These are phyloP conservation scores for Yamadazyma olivae DNA, from an alignment of 805 yeast genomes.

Conservation along the genomic window DNA sequence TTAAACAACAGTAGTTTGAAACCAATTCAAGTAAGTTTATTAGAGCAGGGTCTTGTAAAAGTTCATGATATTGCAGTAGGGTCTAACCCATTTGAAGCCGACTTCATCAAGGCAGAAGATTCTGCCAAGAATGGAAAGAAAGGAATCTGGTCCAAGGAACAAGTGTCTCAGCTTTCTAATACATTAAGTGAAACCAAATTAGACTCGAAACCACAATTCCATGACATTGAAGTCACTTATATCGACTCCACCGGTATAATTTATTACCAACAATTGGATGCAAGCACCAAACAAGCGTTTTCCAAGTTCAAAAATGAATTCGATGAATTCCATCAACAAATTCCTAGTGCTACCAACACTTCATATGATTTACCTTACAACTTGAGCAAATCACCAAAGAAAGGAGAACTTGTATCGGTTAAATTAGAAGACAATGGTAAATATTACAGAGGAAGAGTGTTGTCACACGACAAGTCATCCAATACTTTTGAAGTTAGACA, in stretches of 20 bases:
- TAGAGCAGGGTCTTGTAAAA: conserved; percentile 61
- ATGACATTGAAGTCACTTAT: conserved; percentile 54
- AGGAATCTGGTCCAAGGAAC: conserved; percentile 72
- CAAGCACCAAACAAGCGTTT: conserved; percentile 34
- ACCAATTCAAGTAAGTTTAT: conserved; percentile 58
- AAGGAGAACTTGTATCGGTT: conserved; percentile 57
- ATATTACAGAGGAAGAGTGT: conserved; percentile 57
- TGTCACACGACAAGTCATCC: conserved; percentile 42
- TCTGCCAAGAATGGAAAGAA: conserved; percentile 50
- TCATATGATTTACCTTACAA: conserved; percentile 39
- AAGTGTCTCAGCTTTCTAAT: conserved; percentile 13
- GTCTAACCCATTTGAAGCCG: conserved; percentile 52
- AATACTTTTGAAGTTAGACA: conserved; percentile 50
- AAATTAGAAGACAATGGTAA: conserved; percentile 50
- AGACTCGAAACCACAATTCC: conserved; percentile 40
- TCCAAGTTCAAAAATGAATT: conserved; percentile 45
- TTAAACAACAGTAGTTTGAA: conserved; percentile 41
- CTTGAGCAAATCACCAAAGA: conserved; percentile 43
- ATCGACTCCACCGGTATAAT: conserved; percentile 41
- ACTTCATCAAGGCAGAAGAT: conserved; percentile 60
- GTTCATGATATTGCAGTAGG: conserved; percentile 64
- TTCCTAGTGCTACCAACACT: conserved; percentile 31
- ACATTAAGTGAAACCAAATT: conserved; percentile 4
- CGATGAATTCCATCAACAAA: conserved; percentile 41
- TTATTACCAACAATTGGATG: conserved; percentile 44